phyloP scores from a whole-genome alignment of 345 rosid genomes.

The Rubroshorea leprosula region DNA sequence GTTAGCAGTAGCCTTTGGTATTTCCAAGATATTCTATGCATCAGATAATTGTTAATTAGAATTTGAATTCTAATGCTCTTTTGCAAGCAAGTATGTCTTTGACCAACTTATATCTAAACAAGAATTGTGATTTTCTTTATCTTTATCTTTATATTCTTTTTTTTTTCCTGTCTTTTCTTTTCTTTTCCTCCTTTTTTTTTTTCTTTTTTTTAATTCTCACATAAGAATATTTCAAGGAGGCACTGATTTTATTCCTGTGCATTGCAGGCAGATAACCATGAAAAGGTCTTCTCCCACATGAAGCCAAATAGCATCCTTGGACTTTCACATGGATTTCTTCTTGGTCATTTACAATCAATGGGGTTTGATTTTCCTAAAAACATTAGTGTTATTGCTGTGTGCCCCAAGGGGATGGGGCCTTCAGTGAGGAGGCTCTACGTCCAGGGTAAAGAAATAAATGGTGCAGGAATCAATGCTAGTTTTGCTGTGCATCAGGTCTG shows the following conservation, averaged over 20 bases:
- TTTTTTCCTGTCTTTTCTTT: no score
- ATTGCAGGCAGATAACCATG: conserved; percentile 81
- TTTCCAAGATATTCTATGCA: no score
- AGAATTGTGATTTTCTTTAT: no score
- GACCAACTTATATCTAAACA: no score
- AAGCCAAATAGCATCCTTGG: conserved; percentile 94
- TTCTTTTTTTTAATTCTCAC: not conserved
- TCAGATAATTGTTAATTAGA: not conserved
- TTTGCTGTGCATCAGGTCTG: conserved; percentile 78
- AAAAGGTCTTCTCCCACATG: conserved; percentile 76
- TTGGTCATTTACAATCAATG: conserved; percentile 71
- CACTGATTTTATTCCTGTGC: not conserved
- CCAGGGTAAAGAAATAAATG: conserved; percentile 84
- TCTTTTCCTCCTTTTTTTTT: no score
- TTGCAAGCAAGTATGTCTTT: no score
- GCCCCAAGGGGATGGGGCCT: conserved; percentile 91
- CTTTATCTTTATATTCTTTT: no score
- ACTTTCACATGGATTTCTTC: conserved; percentile 88
- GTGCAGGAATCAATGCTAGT: conserved; percentile 91
- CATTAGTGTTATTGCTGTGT: conserved; percentile 76
- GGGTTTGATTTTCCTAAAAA: conserved; percentile 80
- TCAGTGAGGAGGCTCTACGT: conserved; percentile 89
- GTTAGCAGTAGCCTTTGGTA: no score
- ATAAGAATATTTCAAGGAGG: not conserved
- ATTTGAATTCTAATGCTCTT: no score